These are phyloP conservation scores for Saposhnikovia divaricata DNA, from an alignment of 129 eudicot genomes.

Conservation along the genomic window DNA sequence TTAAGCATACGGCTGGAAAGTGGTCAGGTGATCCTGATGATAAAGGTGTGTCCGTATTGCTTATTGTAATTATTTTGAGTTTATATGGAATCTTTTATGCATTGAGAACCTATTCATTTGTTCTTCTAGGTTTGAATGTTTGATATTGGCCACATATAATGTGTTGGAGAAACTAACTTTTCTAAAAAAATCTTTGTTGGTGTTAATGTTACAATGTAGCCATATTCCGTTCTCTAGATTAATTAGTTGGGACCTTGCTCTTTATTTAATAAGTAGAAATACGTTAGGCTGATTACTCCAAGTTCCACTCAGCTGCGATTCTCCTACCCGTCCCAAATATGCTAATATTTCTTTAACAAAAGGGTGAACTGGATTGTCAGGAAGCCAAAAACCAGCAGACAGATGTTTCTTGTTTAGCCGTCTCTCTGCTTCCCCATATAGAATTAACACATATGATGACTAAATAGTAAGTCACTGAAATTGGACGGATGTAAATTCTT, in stretches of 20 bases:
- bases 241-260: neutral
- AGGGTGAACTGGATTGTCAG: neutral
- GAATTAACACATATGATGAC: no score
- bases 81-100: neutral
- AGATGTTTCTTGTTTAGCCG: no score
- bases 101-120: neutral
- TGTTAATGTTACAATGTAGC: neutral
- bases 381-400: neutral
- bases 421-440: no score
- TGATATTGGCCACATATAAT: neutral
- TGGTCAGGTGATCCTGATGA: constrained; percentile 98
- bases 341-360: neutral
- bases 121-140: neutral
- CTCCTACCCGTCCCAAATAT: neutral
- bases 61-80: neutral
- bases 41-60: constrained; percentile 45
- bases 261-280: neutral
- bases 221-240: neutral
- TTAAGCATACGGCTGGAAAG: constrained; percentile 94
- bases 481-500: no score
- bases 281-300: neutral
- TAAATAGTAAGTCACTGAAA: no score
- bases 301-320: neutral
- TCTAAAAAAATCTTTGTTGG: neutral
- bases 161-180: neutral